Percentiles rank a stretch among this genome's conserved stretches.
Conservation (phyloP, 805 yeast species). For the Scheffersomyces ergatensis region DNA sequence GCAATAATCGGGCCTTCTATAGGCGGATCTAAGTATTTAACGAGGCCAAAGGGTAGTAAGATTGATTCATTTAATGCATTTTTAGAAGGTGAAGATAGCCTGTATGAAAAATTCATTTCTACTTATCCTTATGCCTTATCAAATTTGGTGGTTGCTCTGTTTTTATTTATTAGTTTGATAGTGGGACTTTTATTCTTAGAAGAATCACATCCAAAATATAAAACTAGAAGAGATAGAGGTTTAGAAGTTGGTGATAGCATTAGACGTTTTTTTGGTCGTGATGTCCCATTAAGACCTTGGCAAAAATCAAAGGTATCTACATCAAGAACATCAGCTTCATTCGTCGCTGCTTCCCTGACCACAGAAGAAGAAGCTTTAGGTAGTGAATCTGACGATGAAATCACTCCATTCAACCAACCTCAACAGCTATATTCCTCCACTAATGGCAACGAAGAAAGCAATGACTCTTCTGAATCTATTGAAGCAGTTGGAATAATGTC, state of each 20-base stretch:
- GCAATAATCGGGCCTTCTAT: constrained; percentile 60
- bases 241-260: constrained; percentile 36
- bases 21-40: constrained; percentile 49
- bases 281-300: constrained; percentile 31
- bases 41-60: constrained; percentile 32
- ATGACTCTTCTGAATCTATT: constrained; percentile 8
- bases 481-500: constrained; percentile 9
- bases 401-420: neutral
- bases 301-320: constrained; percentile 2
- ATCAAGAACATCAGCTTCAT: neutral
- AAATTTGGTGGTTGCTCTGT: constrained; percentile 29
- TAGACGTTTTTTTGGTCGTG: constrained; percentile 21
- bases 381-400: constrained; percentile 14
- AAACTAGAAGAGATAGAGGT: constrained; percentile 26
- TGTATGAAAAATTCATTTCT: constrained; percentile 25
- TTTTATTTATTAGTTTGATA: constrained; percentile 22
- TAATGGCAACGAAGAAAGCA: constrained; percentile 1
- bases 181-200: constrained; percentile 35
- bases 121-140: constrained; percentile 38
- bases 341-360: neutral
- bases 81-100: neutral
- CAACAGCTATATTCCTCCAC: neutral
- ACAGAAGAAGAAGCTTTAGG: constrained; percentile 1
- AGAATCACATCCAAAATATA: constrained; percentile 29
- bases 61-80: neutral